Conservation (phyloP, 78 protist genomes). For the Dictyostelium firmibasis region DNA sequence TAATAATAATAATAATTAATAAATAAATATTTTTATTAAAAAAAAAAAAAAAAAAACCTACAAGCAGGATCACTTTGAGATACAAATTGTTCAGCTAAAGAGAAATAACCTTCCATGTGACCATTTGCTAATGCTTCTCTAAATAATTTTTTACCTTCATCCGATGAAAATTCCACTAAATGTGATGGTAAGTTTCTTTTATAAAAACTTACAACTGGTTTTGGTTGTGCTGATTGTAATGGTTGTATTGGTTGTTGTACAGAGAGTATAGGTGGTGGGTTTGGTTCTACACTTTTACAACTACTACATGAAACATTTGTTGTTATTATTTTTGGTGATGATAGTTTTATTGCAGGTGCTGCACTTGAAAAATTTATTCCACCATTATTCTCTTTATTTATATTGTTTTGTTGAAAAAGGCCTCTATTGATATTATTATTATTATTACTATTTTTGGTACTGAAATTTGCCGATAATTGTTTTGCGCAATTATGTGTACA, state of each 20-base stretch:
- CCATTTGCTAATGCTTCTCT: conserved; percentile 73
- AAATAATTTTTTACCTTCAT: conserved; percentile 58
- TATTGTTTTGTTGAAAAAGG: background rate
- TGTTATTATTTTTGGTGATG: background rate
- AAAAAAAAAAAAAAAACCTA: background rate
- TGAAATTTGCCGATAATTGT: background rate
- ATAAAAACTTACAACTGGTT: conserved; percentile 60
- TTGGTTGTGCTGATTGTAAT: background rate
- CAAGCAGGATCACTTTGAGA: conserved; percentile 88
- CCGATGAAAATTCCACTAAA: conserved; percentile 72
- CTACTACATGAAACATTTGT: background rate
- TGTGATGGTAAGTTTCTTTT: conserved; percentile 75
- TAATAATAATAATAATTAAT: no score
- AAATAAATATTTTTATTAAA: no score
- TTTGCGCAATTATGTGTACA: background rate
- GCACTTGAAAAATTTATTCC: background rate
- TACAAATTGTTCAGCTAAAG: conserved; percentile 82
- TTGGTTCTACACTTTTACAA: background rate
- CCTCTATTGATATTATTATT: background rate
- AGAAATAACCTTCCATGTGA: conserved; percentile 83
- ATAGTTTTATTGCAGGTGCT: background rate
- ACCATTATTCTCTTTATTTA: background rate
- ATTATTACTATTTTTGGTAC: background rate
- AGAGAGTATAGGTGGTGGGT: background rate
- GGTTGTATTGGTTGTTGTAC: background rate